Evolutionary conservation across 345 rosid genomes (phyloP), one percentile per base, ranked within the genome.

Genomic region (Ceriops decandra): DNA sequence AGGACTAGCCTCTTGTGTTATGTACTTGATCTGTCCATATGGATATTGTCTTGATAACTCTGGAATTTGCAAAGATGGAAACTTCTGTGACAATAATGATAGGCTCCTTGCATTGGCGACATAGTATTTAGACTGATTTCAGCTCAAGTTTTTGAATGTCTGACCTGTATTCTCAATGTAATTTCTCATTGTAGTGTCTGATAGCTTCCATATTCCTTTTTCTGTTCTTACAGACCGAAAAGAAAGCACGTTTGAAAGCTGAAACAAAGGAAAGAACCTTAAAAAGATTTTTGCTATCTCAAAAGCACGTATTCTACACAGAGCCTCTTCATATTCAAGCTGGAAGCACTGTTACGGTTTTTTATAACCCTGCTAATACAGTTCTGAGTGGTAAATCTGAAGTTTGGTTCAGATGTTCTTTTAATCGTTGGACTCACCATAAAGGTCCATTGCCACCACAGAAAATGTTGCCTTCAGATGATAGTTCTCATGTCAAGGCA

Each of bases 321-420:
- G 90, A 93, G 65, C 98, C 98, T 60, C 84, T 93, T 53, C 86
- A 85, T 72, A 73, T 93, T 74, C 85, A 84, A 66, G 98, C 97
- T 26, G 98, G 98, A 77, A 84, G 71, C 32, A 69, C 72, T 0
- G 90, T 73, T 68, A 86, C 84, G 6, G 85, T 91, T 66, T 79
- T 88, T 57, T 93, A 93, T 68, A 93, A 93, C 72, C 97, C 98
- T 76, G 67, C 89, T n/a, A 87, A 83, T 76, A 86, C 96, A 1
- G 83, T 85, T 76, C 84, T 93, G 70, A 88, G 85, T 66, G 96
- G 95, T 64, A 93, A 91, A 73, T 75, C 87, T 32, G 95, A 93
- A 74, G 79, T 88, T 77, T 93, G 96, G 98, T 88, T 91, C 81
- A 89, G 92, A 85, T 79, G 91, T 70, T 91, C 97, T 67, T 93